phyloP scores from a whole-genome alignment of 1,284 basidiomycete genomes.

The Xerocomus amazonicus region DNA sequence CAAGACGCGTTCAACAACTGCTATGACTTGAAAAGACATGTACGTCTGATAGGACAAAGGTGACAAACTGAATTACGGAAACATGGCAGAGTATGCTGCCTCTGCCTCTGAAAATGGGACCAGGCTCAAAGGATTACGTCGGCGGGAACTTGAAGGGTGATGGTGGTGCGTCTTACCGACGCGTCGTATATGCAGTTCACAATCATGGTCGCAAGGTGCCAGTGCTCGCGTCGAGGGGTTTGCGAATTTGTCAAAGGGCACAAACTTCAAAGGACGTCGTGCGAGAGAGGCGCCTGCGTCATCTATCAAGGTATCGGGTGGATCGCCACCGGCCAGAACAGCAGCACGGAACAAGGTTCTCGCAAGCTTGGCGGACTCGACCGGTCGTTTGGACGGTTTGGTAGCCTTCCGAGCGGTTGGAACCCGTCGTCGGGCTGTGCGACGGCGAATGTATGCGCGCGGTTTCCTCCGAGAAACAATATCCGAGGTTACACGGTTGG shows the following conservation, averaged over 20 bases:
- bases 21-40: conserved; percentile 3
- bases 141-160: neutral
- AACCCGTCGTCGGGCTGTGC: neutral
- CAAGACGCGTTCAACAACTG: neutral
- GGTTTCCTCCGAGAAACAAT: neutral
- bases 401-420: neutral
- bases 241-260: conserved; percentile 22
- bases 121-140: conserved; percentile 21
- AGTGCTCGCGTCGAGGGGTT: neutral
- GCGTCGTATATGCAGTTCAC: neutral
- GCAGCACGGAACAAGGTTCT: conserved; percentile 26
- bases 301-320: conserved; percentile 16
- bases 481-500: neutral
- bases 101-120: conserved; percentile 30
- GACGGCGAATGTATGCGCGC: conserved; percentile 23
- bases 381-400: neutral
- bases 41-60: conserved; percentile 4
- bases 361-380: conserved; percentile 9
- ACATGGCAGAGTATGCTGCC: conserved; percentile 27
- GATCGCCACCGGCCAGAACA: conserved; percentile 27
- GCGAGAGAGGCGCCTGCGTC: conserved; percentile 8
- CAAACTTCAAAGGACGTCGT: conserved; percentile 29
- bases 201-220: neutral
- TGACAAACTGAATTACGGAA: conserved; percentile 26
- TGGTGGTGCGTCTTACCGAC: neutral